phyloP scores from a whole-genome alignment of 495 filamentous ascomycete genomes.

The Talaromyces liani region DNA sequence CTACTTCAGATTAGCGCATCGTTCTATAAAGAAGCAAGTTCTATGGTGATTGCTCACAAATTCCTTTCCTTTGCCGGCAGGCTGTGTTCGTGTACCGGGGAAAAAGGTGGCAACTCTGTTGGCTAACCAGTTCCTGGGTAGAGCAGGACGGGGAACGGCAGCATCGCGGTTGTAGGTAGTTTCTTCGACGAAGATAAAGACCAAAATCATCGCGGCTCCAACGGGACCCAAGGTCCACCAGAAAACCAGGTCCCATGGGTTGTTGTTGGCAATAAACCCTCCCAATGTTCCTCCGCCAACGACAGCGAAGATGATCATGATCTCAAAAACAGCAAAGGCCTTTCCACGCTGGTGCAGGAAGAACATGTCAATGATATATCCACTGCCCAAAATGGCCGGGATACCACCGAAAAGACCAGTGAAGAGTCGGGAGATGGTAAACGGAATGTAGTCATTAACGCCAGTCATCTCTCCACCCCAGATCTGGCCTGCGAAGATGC shows the following conservation, averaged over 20 bases:
- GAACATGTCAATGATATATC: slow-evolving; percentile 36
- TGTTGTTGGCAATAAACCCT: slow-evolving; percentile 35
- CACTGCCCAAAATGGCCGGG: slow-evolving; percentile 29
- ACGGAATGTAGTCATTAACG: slow-evolving; percentile 31
- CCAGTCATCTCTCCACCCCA: slow-evolving; percentile 39
- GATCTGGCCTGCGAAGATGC: slow-evolving; percentile 24
- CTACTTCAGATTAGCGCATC: slow-evolving; percentile 12
- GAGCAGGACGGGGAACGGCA: slow-evolving; percentile 11
- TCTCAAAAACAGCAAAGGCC: slow-evolving; percentile 37
- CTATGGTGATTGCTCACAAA: slow-evolving; percentile 6
- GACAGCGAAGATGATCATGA: slow-evolving; percentile 32
- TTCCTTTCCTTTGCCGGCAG: slow-evolving; percentile 24
- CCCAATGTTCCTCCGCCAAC: slow-evolving; percentile 36
- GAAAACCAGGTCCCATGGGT: slow-evolving; percentile 37
- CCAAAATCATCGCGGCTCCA: slow-evolving; percentile 31
- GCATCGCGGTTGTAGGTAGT: slow-evolving; percentile 25
- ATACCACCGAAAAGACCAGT: slow-evolving; percentile 33
- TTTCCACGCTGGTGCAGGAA: slow-evolving; percentile 39
- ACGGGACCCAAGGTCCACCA: slow-evolving; percentile 44
- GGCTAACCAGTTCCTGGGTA: slow-evolving; percentile 21
- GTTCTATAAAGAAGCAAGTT: neutral
- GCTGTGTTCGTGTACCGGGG: slow-evolving; percentile 27
- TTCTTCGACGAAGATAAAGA: slow-evolving; percentile 40
- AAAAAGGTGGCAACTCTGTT: slow-evolving; percentile 40
- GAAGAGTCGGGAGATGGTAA: slow-evolving; percentile 37